Conservation (phyloP, 2,329 filamentous ascomycete genomes). For the Colletotrichum filicis region DNA sequence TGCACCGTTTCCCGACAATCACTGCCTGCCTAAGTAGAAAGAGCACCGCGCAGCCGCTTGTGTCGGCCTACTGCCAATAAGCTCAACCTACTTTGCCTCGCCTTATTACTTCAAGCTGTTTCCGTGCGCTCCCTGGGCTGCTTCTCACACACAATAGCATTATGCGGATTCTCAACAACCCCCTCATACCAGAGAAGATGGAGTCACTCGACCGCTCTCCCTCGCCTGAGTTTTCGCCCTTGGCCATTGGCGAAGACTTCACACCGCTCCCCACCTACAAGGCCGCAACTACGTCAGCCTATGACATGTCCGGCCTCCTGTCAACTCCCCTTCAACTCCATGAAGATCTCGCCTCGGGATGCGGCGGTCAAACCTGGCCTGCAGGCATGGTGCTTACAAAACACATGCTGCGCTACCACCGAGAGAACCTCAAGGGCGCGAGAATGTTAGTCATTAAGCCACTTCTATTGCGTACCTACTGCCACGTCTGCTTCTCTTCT, state of each 20-base stretch:
- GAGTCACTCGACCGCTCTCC: conserved; percentile 43
- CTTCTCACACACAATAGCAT: conserved; percentile 6
- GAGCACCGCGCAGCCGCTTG: neutral
- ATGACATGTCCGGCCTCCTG: conserved; percentile 81
- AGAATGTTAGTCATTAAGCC: conserved; percentile 72
- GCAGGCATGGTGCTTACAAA: conserved; percentile 89
- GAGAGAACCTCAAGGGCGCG: conserved; percentile 69
- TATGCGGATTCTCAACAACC: conserved; percentile 32
- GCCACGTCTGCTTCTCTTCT: neutral
- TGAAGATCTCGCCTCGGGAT: conserved; percentile 88
- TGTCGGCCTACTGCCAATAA: neutral
- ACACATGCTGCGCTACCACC: conserved; percentile 83
- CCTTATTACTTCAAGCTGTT: neutral
- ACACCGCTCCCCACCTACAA: conserved; percentile 71
- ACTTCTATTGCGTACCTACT: neutral
- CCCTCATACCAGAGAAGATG: conserved; percentile 29
- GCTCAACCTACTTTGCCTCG: neutral
- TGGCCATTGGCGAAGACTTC: conserved; percentile 64
- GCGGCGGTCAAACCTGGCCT: conserved; percentile 94
- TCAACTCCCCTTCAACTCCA: conserved; percentile 77
- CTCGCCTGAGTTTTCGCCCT: conserved; percentile 62
- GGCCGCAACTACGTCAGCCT: conserved; percentile 59
- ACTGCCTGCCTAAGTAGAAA: conserved; percentile 1
- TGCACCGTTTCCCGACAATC: conserved; percentile 1
- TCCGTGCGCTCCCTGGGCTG: neutral